Evolutionary conservation across 176 grass and related monocot genomes (phyloP).

Genomic region (Leersia perrieri): DNA sequence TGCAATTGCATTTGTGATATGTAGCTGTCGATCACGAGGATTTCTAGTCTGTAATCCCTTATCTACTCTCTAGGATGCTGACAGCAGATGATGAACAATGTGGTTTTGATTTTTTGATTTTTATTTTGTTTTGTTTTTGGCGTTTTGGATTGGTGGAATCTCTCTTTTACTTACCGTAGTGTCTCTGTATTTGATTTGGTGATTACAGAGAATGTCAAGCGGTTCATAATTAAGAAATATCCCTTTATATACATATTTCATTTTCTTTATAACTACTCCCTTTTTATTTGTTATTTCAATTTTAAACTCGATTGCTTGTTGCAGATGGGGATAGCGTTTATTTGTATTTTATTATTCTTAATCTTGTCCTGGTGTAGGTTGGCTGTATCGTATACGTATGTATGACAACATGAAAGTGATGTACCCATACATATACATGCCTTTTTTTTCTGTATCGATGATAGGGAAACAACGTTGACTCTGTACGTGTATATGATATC

Average conservation of each 20-base stretch:
- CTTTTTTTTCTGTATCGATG: background rate
- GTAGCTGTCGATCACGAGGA: background rate
- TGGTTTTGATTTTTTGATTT: background rate
- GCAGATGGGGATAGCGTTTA: background rate
- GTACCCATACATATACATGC: background rate
- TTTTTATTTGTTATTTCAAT: background rate
- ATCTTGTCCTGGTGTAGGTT: background rate
- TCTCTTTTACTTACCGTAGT: too few species aligned
- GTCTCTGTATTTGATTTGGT: background rate
- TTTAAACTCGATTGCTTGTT: background rate
- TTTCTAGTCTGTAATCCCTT: background rate
- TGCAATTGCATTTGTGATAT: background rate
- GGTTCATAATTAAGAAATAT: background rate
- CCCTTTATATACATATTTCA: background rate
- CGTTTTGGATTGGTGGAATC: too few species aligned
- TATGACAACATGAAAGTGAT: background rate
- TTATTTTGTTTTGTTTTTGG: background rate
- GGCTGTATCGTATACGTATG: background rate
- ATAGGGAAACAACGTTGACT: conserved; percentile 11
- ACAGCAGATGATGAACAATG: background rate
- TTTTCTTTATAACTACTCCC: background rate
- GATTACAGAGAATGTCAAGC: background rate
- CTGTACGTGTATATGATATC: background rate
- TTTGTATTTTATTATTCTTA: background rate
- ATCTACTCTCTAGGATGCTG: background rate